Conservation (phyloP, 495 filamentous ascomycete genomes). For the Penicillium subrubescens region DNA sequence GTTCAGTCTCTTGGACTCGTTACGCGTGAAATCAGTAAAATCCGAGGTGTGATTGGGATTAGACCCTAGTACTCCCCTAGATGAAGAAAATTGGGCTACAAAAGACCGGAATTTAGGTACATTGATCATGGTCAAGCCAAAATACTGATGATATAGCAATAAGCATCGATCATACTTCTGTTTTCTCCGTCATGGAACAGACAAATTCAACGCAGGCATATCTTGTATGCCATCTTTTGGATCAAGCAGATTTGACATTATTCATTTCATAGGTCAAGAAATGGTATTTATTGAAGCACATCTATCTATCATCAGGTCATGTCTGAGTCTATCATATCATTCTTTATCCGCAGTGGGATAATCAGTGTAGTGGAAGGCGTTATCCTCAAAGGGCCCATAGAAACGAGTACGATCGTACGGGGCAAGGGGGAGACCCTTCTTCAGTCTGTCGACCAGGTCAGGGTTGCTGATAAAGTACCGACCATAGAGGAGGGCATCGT, state of each 20-base stretch:
- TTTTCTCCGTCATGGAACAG: not conserved
- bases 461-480: slow-evolving; percentile 68
- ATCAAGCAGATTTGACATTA: not conserved
- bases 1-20: not conserved
- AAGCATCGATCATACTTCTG: too few relatives aligned
- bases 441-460: slow-evolving; percentile 62
- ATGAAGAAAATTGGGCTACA: too few relatives aligned
- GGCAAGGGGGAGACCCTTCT: slow-evolving; percentile 54
- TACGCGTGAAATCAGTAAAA: not conserved
- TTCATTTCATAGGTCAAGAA: not conserved
- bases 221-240: not conserved
- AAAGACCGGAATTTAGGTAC: too few relatives aligned
- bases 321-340: not conserved
- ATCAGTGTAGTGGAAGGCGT: slow-evolving; percentile 34
- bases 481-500: slow-evolving; percentile 56
- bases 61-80: too few relatives aligned
- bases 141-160: not conserved
- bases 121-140: too few relatives aligned
- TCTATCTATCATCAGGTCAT: slow-evolving; percentile 11
- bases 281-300: not conserved
- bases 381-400: slow-evolving; percentile 53
- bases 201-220: not conserved
- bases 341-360: slow-evolving; percentile 28
- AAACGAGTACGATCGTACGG: slow-evolving; percentile 61
- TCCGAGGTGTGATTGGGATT: not conserved